phyloP scores from a whole-genome alignment of 1,284 basidiomycete species.

The Puccinia horiana region DNA sequence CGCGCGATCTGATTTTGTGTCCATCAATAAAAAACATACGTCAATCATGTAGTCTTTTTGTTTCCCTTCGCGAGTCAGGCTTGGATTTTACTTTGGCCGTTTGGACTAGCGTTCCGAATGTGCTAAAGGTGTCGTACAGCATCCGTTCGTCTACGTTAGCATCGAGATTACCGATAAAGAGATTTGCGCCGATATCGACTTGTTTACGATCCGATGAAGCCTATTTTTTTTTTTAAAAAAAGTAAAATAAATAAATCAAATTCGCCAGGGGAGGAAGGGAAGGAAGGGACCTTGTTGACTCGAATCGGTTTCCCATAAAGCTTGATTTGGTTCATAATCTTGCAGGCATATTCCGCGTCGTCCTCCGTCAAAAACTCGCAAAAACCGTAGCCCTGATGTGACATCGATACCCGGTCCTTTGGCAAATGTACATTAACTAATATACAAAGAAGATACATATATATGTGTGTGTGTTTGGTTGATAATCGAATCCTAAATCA shows the following conservation, averaged over 20 bases:
- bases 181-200: constrained; percentile 93
- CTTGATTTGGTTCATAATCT: constrained; percentile 99
- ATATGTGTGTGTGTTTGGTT: constrained; percentile 50
- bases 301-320: constrained; percentile 96
- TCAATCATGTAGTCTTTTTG: background rate
- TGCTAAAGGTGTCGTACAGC: constrained; percentile 90
- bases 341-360: constrained; percentile 98
- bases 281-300: constrained; percentile 79
- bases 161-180: constrained; percentile 94
- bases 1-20: constrained; percentile 71
- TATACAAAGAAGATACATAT: no score
- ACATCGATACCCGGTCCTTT: constrained; percentile 97
- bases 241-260: background rate
- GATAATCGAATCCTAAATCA: background rate
- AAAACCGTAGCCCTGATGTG: constrained; percentile 98
- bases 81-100: constrained; percentile 77
- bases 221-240: constrained; percentile 59
- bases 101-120: constrained; percentile 89
- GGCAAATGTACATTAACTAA: constrained; percentile 97
- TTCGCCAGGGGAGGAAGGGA: background rate
- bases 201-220: constrained; percentile 96
- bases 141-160: constrained; percentile 88
- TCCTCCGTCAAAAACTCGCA: constrained; percentile 98
- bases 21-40: background rate
- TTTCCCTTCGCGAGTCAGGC: background rate